These are phyloP conservation scores for Lycium ferocissimum DNA, from an alignment of 257 asterid genomes.

Conservation along the genomic window DNA sequence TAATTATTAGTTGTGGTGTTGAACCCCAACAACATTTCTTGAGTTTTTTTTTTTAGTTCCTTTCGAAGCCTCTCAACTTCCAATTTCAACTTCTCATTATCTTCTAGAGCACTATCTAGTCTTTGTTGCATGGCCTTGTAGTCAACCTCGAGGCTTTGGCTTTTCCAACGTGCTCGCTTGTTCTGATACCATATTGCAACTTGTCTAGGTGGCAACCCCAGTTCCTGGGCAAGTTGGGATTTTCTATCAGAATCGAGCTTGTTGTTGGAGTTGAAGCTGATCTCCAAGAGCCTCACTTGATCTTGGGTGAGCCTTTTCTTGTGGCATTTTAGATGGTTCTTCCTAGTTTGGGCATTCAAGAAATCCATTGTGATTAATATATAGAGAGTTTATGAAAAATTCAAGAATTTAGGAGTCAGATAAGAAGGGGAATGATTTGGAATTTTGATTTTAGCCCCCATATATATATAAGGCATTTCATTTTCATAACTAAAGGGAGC, in stretches of 20 bases:
- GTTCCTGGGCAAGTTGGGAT: slow-evolving; percentile 55
- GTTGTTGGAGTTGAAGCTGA: slow-evolving; percentile 53
- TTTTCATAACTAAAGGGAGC: not conserved
- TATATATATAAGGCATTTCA: not conserved
- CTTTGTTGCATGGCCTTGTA: slow-evolving; percentile 50
- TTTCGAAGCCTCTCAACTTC: slow-evolving; percentile 56
- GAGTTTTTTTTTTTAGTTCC: slow-evolving; percentile 53
- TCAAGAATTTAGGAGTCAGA: not conserved
- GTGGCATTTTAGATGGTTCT: slow-evolving; percentile 42
- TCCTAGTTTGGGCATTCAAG: slow-evolving; percentile 39
- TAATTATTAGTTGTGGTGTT: slow-evolving; percentile 34
- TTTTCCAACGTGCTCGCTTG: slow-evolving; percentile 72
- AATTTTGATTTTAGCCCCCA: slow-evolving; percentile 14
- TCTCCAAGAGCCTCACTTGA: slow-evolving; percentile 57
- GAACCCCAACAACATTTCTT: slow-evolving; percentile 36
- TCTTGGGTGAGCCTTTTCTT: slow-evolving; percentile 63
- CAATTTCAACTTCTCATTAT: slow-evolving; percentile 50
- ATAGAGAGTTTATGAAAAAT: not conserved
- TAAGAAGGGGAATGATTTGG: slow-evolving; percentile 27
- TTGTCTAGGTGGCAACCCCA: slow-evolving; percentile 64
- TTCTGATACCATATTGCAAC: slow-evolving; percentile 81
- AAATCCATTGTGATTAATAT: slow-evolving; percentile 40
- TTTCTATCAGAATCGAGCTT: slow-evolving; percentile 66
- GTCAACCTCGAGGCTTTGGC: slow-evolving; percentile 61
- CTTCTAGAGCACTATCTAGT: slow-evolving; percentile 44